Base-by-base conservation (phyloP, 225 moss, liverwort and hornwort species). In the Physcomitrium patens region DNA sequence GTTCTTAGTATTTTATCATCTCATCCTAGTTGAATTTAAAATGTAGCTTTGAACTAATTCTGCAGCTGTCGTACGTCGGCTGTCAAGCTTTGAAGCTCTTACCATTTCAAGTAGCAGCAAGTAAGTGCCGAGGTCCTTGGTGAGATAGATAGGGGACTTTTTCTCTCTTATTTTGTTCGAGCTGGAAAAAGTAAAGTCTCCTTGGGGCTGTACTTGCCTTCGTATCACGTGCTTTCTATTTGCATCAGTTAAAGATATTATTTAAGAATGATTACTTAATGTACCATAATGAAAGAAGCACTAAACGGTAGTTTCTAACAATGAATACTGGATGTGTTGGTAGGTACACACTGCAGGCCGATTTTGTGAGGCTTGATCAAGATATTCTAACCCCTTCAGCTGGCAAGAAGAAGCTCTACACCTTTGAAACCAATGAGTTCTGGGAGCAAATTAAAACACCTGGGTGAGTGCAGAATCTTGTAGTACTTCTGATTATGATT, bases 361-460 rank as follows among this genome's bases (percentile, higher is more conserved):
- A 94, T 77, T 97, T 94, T 82, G 87, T 97, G 55, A 91, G 97
- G 81, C 87, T 97, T 61, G 97, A 97, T 84, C 97, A 97, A 72
- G 97, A 97, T 71, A 97, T 97, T 75, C 86, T 97, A 65, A 97
- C 97, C 16, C 97, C 97, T 42, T 81, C 94, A 60, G 97, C 97
- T 79, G 97, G 97, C 70, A 97, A 97, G 71, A 93, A 90, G 78
- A 85, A 81, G 77, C 91, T 97, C 1, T 97, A 91, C 81, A 97
- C 97, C 22, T 97, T 93, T 67, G 92, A 97, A 78, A 97, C 97
- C 20, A 79, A 73, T 27, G 97, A 93, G 67, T 97, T 97, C 67
- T 97, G 97, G 97, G 97, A 97, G 85, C 97, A 97, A 74, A 94
- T 97, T 56, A 97, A 97, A 79, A 91, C 97, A 55, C 97, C 97